A percentile compares a stretch with the other conserved stretches of the same genome.
These are phyloP conservation scores for Suillus subaureus DNA, from an alignment of 768 basidiomycete species.

Conservation along the genomic window DNA sequence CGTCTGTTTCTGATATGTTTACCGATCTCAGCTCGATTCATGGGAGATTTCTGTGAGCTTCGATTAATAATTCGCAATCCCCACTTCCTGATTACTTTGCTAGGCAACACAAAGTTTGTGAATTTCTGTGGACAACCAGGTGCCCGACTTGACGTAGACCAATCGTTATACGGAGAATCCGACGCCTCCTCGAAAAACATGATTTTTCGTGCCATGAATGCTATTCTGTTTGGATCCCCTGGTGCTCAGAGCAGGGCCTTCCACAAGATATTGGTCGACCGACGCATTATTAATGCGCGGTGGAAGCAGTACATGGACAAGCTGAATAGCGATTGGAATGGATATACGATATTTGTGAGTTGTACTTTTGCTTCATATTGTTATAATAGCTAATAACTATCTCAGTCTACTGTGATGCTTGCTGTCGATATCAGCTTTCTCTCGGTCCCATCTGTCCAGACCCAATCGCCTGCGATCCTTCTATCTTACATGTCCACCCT, in stretches of 20 bases:
- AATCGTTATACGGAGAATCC: slow-evolving; percentile 24
- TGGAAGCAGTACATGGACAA: slow-evolving; percentile 45
- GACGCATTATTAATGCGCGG: slow-evolving; percentile 34
- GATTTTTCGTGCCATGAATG: slow-evolving; percentile 37
- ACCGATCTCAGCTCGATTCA: slow-evolving; percentile 37
- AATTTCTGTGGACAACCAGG: slow-evolving; percentile 41
- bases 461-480: slow-evolving; percentile 17
- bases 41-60: slow-evolving; percentile 43
- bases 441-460: slow-evolving; percentile 46
- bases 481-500: slow-evolving; percentile 41
- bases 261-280: slow-evolving; percentile 48
- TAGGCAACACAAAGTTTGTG: slow-evolving; percentile 32
- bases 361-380: too few relatives aligned
- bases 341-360: slow-evolving; percentile 50
- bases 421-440: slow-evolving; percentile 57
- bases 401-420: slow-evolving; percentile 52
- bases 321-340: slow-evolving; percentile 48
- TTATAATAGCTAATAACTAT: background rate
- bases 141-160: slow-evolving; percentile 34
- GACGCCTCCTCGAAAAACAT: slow-evolving; percentile 24
- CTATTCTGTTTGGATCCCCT: slow-evolving; percentile 48
- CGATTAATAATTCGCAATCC: background rate
- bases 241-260: slow-evolving; percentile 44
- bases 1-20: background rate
- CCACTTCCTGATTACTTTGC: background rate